Base-by-base conservation (phyloP, 176 grass and related monocot genomes). In the Rhipidocladum racemiflorum region DNA sequence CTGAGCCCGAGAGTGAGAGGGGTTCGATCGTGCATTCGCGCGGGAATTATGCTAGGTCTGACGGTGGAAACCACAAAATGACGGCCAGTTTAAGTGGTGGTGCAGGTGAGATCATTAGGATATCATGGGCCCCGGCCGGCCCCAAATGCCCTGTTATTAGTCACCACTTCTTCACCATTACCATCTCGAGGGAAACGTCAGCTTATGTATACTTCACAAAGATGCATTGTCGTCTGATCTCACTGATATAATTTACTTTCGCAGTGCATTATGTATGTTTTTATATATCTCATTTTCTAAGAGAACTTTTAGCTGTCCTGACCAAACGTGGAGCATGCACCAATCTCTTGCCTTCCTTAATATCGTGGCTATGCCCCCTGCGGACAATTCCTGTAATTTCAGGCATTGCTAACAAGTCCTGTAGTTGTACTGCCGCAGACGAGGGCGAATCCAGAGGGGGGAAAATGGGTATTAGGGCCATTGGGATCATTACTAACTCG, bases 171-270 rank as follows among this genome's bases (percentile, higher is more conserved):
- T 70, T 25, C 12, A 65, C 53, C 79, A 27, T 25, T 50, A 36
- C 39, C 74, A 29, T 53, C 61, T 73, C 74, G 75, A 79, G 75
- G 27, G 61, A 28, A 88, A 50, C 66, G 59, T 72, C 67, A 39
- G 59, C 25, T 46, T 20, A 23, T 42, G 36, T 6, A n/a, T 39
- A 21, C 18, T 80, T 80, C 57, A 28, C 9, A 36, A 25, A 71
- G 29, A 61, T 56, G 36, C 16, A 61, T 0, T 20, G 74, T 44
- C 54, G 20, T 61, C 24, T 44, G 18, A 40, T 29, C 43, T 32
- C 29, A 25, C 34, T 38, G 36, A 28, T 42, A 60, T 79, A 34
- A 36, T 68, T 68, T 39, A 68, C 32, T 27, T 20, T 2, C n/a
- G 4, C 45, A 6, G 30, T 18, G 61, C 77, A 27, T 79, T 49